phyloP scores from a whole-genome alignment of 2,329 filamentous ascomycete species.

The Acrocalymma vagum region DNA sequence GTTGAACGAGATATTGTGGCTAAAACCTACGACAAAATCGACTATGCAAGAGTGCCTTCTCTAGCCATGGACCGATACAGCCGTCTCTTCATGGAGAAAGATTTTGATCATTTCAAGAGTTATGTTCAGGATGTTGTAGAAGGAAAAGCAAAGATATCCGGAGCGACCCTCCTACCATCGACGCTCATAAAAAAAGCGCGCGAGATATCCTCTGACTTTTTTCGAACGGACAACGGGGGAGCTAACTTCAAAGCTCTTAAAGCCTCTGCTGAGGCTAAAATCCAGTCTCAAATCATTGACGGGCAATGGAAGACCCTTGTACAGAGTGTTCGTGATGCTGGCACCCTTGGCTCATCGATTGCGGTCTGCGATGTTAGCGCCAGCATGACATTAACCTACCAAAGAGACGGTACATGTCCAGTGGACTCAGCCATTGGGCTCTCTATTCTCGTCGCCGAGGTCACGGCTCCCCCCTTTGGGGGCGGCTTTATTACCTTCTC shows the following conservation, averaged over 20 bases:
- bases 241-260: constrained; percentile 12
- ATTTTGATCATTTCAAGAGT: constrained; percentile 57
- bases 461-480: constrained; percentile 62
- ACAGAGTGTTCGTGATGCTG: constrained; percentile 65
- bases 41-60: constrained; percentile 66
- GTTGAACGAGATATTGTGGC: constrained; percentile 63
- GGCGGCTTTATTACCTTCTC: constrained; percentile 66
- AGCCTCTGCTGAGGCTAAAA: constrained; percentile 12
- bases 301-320: constrained; percentile 67
- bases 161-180: constrained; percentile 64
- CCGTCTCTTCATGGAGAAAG: constrained; percentile 59
- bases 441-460: constrained; percentile 64
- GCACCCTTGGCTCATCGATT: constrained; percentile 61
- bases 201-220: not conserved
- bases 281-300: constrained; percentile 52
- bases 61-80: constrained; percentile 65
- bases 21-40: constrained; percentile 59
- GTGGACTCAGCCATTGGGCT: constrained; percentile 65
- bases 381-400: constrained; percentile 56
- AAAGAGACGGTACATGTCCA: constrained; percentile 58
- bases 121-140: constrained; percentile 60
- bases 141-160: constrained; percentile 62
- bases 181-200: constrained; percentile 51
- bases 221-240: not conserved
- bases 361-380: constrained; percentile 67